Percentiles rank a stretch among this genome's conserved stretches.
Conservation (phyloP, 2,329 filamentous ascomycete genomes). For the Curvularia sp. region DNA sequence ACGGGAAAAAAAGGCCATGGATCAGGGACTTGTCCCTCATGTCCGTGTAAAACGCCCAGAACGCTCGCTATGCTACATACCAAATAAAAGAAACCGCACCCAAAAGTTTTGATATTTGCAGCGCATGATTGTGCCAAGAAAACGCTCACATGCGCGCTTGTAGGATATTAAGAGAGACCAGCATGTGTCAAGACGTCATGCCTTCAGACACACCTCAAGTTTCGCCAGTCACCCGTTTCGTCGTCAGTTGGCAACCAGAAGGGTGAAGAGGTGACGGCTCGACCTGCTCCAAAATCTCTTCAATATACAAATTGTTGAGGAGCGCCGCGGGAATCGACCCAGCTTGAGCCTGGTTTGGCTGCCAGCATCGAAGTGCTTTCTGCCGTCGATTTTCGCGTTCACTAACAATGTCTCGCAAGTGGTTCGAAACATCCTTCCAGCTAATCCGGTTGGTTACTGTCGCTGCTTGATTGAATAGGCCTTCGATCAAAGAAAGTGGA, state of each 20-base stretch:
- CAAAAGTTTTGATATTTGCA: constrained; percentile 23
- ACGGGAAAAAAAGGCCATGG: constrained; percentile 20
- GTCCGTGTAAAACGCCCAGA: constrained; percentile 39
- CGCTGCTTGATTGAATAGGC: constrained; percentile 67
- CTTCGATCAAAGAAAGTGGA: constrained; percentile 71
- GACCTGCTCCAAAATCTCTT: constrained; percentile 48
- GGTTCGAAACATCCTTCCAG: constrained; percentile 46
- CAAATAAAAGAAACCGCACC: constrained; percentile 27
- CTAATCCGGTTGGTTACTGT: constrained; percentile 56
- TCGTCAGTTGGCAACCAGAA: constrained; percentile 47
- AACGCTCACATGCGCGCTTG: constrained; percentile 13
- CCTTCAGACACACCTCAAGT: constrained; percentile 11
- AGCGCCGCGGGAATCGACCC: constrained; percentile 28
- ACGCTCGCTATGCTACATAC: constrained; percentile 49
- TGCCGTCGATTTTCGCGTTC: constrained; percentile 54
- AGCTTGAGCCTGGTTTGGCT: constrained; percentile 33
- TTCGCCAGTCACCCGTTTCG: constrained; percentile 21
- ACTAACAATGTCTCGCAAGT: constrained; percentile 52
- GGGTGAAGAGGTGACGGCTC: constrained; percentile 46
- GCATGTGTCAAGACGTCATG: neutral
- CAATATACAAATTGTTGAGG: constrained; percentile 39
- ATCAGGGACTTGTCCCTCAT: constrained; percentile 28
- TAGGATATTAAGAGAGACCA: constrained; percentile 1
- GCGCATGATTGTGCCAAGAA: constrained; percentile 13
- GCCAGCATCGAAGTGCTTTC: constrained; percentile 35